phyloP scores from a whole-genome alignment of 129 eudicot species.

The Glebionis coronaria region DNA sequence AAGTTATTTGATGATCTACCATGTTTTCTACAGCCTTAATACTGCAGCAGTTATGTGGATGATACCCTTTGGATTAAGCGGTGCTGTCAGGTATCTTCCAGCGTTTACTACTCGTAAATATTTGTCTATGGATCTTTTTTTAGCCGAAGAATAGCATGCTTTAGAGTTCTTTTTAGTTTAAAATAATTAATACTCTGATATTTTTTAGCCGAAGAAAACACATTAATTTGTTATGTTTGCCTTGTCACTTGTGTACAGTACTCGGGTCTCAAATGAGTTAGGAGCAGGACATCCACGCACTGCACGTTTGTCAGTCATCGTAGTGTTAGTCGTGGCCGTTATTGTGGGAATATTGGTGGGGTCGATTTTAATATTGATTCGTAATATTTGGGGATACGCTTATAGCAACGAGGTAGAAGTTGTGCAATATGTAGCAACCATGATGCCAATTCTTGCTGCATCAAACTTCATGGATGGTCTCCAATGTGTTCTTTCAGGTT shows the following conservation, averaged over 20 bases:
- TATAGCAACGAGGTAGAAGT: constrained; percentile 74
- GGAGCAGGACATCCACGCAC: constrained; percentile 78
- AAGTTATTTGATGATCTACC: background rate
- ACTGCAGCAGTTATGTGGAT: constrained; percentile 64
- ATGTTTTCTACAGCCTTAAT: constrained; percentile 51
- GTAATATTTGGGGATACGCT: constrained; percentile 77
- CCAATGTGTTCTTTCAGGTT: constrained; percentile 72
- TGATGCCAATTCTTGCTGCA: constrained; percentile 68
- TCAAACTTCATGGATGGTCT: constrained; percentile 68
- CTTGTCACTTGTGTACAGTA: constrained; percentile 34
- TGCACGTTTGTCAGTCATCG: constrained; percentile 55
- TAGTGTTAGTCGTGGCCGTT: constrained; percentile 48
- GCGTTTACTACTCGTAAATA: background rate
- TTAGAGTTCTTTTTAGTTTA: too few relatives aligned
- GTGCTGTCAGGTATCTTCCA: constrained; percentile 62
- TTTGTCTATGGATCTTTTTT: background rate
- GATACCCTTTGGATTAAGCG: constrained; percentile 80
- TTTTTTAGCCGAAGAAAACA: background rate
- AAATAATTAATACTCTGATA: too few relatives aligned
- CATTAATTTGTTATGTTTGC: background rate
- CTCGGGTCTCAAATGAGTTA: constrained; percentile 83
- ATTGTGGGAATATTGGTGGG: constrained; percentile 53
- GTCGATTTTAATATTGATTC: constrained; percentile 40
- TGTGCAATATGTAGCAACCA: constrained; percentile 56
- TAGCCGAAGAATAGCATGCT: too few relatives aligned